Evolutionary conservation across 352 stramenopile genomes (phyloP).

Genomic region (Achlya hypogyna): DNA sequence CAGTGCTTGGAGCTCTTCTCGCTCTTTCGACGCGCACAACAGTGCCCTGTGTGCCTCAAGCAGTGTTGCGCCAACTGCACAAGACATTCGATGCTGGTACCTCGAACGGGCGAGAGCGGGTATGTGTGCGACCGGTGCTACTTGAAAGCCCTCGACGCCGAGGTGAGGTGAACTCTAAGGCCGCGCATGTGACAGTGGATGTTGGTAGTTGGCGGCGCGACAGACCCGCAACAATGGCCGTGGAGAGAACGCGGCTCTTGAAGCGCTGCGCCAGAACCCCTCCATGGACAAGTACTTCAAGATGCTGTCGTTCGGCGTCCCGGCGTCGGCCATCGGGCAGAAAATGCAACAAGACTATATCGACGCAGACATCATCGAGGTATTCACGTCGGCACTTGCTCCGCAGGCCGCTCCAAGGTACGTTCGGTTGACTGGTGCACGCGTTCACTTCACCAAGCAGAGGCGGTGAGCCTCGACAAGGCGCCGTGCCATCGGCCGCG

Average conservation of each 20-base stretch:
- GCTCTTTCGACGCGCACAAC: constrained; percentile 58
- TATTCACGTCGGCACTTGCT: constrained; percentile 38
- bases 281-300: constrained; percentile 81
- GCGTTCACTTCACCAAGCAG: no score
- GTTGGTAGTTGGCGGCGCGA: not conserved
- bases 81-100: constrained; percentile 38
- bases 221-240: not conserved
- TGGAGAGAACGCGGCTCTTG: constrained; percentile 28
- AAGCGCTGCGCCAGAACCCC: constrained; percentile 42
- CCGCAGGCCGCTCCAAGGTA: no score
- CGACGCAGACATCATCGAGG: constrained; percentile 37
- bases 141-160: constrained; percentile 52
- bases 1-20: constrained; percentile 56
- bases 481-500: constrained; percentile 18
- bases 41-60: constrained; percentile 40
- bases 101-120: constrained; percentile 31
- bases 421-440: no score
- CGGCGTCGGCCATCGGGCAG: constrained; percentile 48
- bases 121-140: constrained; percentile 72
- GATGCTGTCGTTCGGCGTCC: constrained; percentile 71
- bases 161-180: constrained; percentile 22
- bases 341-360: constrained; percentile 80
- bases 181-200: not conserved
- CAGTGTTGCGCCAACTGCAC: constrained; percentile 52
- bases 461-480: not conserved